phyloP scores from a whole-genome alignment of 2,329 filamentous ascomycete species.

The Parastagonospora avenae region DNA sequence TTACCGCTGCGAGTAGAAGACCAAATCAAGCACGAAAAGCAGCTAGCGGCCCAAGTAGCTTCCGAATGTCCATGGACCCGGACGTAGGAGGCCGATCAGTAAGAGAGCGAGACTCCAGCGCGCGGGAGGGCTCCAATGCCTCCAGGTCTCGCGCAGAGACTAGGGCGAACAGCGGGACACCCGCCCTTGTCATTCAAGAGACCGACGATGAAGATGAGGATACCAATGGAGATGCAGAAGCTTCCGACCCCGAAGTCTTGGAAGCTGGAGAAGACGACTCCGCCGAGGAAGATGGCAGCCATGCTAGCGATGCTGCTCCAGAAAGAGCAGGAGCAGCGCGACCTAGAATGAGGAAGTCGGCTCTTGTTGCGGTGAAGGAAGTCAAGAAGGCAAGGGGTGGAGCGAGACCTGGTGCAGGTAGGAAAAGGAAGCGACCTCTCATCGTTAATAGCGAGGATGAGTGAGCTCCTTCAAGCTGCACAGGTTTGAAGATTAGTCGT shows the following conservation, averaged over 20 bases:
- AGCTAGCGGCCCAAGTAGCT: not conserved
- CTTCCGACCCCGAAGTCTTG: not conserved
- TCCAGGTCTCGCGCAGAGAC: not conserved
- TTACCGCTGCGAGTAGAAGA: not conserved
- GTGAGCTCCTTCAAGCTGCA: not conserved
- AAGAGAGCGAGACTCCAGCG: not conserved
- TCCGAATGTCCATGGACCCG: not conserved
- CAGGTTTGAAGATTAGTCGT: too few relatives aligned
- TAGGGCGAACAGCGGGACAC: not conserved
- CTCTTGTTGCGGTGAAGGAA: conserved; percentile 6
- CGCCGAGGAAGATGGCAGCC: not conserved
- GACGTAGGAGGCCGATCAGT: not conserved
- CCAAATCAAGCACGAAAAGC: conserved; percentile 14
- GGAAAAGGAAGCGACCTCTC: conserved; percentile 19
- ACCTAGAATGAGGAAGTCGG: not conserved
- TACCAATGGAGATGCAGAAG: not conserved
- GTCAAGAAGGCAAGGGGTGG: conserved; percentile 9
- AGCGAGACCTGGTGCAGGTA: conserved; percentile 7
- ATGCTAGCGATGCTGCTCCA: not conserved
- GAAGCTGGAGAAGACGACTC: too few relatives aligned
- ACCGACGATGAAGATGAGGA: conserved; percentile 14
- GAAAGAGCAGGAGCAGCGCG: not conserved
- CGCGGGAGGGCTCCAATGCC: not conserved
- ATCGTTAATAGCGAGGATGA: conserved; percentile 19
- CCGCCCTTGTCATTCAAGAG: conserved; percentile 9